These are phyloP conservation scores for Colletotrichum horii DNA, from an alignment of 2,329 filamentous ascomycete species.

Conservation along the genomic window DNA sequence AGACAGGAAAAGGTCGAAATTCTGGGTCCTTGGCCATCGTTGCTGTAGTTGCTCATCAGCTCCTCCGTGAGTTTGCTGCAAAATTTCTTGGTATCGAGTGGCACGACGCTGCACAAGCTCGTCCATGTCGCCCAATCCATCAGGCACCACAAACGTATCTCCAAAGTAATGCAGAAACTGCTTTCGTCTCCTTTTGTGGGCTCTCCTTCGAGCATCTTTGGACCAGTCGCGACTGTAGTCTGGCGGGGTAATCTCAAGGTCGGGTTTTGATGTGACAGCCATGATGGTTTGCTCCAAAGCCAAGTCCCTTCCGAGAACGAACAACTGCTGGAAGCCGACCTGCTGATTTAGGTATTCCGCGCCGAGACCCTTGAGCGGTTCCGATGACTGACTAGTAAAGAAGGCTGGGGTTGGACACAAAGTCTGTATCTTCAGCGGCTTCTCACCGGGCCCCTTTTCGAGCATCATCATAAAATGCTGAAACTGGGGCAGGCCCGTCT, in stretches of 20 bases:
- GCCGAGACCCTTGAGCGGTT: not conserved
- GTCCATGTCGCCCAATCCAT: constrained; percentile 20
- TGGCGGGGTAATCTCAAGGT: constrained; percentile 6
- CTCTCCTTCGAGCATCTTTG: not conserved
- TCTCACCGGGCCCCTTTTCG: not conserved
- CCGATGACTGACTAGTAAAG: not conserved
- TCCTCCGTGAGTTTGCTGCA: not conserved
- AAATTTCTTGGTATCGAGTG: not conserved
- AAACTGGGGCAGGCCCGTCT: constrained; percentile 36
- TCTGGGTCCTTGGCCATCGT: constrained; percentile 15
- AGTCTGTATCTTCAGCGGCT: not conserved
- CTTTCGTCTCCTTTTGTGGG: constrained; percentile 10
- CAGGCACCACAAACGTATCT: constrained; percentile 21
- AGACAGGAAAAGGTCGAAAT: constrained; percentile 14
- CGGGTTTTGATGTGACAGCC: not conserved
- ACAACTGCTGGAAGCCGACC: constrained; percentile 18
- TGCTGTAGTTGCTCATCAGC: not conserved
- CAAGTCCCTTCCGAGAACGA: constrained; percentile 15
- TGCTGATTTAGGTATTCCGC: not conserved
- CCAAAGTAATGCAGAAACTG: constrained; percentile 15
- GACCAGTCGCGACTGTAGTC: constrained; percentile 12
- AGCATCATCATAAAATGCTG: constrained; percentile 36
- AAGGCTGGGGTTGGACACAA: constrained; percentile 10
- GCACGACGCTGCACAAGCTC: constrained; percentile 15
- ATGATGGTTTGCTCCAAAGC: constrained; percentile 10